phyloP scores from a whole-genome alignment of 306 rosid genomes.

The Lathyrus oleraceus region DNA sequence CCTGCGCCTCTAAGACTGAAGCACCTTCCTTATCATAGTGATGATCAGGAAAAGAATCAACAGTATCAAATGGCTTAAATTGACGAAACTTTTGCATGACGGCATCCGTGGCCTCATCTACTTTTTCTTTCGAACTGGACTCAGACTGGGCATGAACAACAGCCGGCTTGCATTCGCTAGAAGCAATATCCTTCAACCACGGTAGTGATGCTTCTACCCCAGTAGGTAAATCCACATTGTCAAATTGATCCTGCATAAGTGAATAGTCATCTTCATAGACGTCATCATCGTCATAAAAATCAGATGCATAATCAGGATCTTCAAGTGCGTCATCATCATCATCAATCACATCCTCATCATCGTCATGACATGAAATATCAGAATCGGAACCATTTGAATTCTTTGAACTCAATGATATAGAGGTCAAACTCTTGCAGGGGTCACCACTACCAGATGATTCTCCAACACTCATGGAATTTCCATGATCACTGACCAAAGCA shows the following conservation, averaged over 20 bases:
- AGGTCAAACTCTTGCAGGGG: conserved; percentile 53
- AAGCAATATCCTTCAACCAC: conserved; percentile 58
- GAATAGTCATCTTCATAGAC: conserved; percentile 46
- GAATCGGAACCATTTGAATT: conserved; percentile 48
- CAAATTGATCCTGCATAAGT: conserved; percentile 64
- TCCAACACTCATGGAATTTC: conserved; percentile 31
- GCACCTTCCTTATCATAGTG: conserved; percentile 44
- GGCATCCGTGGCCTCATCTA: conserved; percentile 27
- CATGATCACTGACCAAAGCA: conserved; percentile 41
- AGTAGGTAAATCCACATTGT: conserved; percentile 74
- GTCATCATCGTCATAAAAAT: conserved; percentile 42
- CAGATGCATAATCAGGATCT: conserved; percentile 41
- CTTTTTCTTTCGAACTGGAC: conserved; percentile 48
- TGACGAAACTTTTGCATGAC: conserved; percentile 36
- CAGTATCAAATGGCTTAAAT: conserved; percentile 64
- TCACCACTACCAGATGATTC: conserved; percentile 52
- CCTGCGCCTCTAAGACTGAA: conserved; percentile 49
- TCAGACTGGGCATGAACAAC: conserved; percentile 34
- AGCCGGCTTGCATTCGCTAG: conserved; percentile 38
- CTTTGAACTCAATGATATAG: conserved; percentile 49
- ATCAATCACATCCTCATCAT: conserved; percentile 45
- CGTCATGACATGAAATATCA: conserved; percentile 47
- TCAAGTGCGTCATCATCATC: conserved; percentile 47
- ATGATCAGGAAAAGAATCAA: conserved; percentile 65
- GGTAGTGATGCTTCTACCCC: conserved; percentile 80